These are phyloP conservation scores for Malus hybrid DNA, from an alignment of 331 rosid genomes.

Conservation along the genomic window DNA sequence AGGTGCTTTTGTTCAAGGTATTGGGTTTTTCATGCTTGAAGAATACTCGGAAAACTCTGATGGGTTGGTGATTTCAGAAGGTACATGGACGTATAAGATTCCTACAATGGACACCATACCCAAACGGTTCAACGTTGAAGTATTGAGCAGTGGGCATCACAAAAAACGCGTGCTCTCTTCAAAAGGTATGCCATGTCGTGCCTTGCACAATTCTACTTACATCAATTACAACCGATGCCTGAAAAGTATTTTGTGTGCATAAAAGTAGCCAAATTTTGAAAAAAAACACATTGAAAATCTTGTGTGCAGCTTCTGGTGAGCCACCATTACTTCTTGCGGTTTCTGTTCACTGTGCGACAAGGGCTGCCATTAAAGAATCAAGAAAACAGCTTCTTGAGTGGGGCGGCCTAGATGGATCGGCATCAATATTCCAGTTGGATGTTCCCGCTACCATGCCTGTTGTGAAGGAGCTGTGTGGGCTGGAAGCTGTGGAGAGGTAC, in stretches of 20 bases:
- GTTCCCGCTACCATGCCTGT: slow-evolving; percentile 91
- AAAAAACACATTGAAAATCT: background rate
- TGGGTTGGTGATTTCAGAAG: no score
- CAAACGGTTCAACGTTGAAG: slow-evolving; percentile 67
- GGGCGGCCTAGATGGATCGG: slow-evolving; percentile 30
- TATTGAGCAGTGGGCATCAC: slow-evolving; percentile 75
- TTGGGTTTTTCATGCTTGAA: no score
- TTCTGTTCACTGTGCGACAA: slow-evolving; percentile 80
- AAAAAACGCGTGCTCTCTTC: slow-evolving; percentile 76
- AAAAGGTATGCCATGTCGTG: slow-evolving; percentile 42
- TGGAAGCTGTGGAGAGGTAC: slow-evolving; percentile 62
- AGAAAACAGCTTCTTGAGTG: slow-evolving; percentile 65
- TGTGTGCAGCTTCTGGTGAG: slow-evolving; percentile 85
- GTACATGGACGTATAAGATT: slow-evolving; percentile 49
- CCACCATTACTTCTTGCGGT: slow-evolving; percentile 76
- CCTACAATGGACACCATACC: slow-evolving; percentile 87
- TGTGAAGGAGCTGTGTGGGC: slow-evolving; percentile 69
- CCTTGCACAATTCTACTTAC: background rate
- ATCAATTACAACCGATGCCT: background rate
- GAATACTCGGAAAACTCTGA: no score
- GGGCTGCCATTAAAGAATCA: slow-evolving; percentile 69
- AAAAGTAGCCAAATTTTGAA: background rate
- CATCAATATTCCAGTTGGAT: slow-evolving; percentile 39
- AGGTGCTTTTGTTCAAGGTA: no score
- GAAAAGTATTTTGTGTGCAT: background rate